Conservation (phyloP, 306 rosid species). For the Cucumis melo region DNA sequence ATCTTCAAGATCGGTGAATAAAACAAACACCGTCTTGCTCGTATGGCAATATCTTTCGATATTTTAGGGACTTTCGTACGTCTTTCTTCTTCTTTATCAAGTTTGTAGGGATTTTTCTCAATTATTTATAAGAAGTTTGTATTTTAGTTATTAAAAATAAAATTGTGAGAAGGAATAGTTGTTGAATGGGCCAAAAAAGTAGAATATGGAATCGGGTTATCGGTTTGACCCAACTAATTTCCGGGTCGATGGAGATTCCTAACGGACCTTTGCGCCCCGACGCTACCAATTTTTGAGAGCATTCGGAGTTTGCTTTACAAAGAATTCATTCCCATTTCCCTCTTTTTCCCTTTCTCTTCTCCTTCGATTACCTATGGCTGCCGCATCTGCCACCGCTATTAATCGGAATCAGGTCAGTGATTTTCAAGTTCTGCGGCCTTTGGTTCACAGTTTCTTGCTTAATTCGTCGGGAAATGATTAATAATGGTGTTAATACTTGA, state of each 20-base stretch:
- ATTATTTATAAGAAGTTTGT: too few relatives aligned
- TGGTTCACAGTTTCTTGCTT: neutral
- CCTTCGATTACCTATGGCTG: constrained; percentile 49
- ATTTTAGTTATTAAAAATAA: too few relatives aligned
- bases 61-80: too few relatives aligned
- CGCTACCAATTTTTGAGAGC: neutral
- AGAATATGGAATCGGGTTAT: neutral
- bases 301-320: neutral
- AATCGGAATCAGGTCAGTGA: constrained; percentile 64
- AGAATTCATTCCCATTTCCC: neutral
- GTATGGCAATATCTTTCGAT: too few relatives aligned
- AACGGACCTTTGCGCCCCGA: neutral
- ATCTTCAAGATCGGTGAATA: too few relatives aligned
- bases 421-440: constrained; percentile 11
- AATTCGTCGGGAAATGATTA: neutral
- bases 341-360: neutral
- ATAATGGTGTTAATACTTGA: neutral
- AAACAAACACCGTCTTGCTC: too few relatives aligned
- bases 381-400: constrained; percentile 66
- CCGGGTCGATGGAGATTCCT: neutral
- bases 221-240: neutral
- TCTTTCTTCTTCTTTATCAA: too few relatives aligned
- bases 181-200: neutral
- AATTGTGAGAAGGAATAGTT: neutral
- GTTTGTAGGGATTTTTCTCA: too few relatives aligned